phyloP scores from a whole-genome alignment of 768 basidiomycete genomes.

The Tricholoma terreum region DNA sequence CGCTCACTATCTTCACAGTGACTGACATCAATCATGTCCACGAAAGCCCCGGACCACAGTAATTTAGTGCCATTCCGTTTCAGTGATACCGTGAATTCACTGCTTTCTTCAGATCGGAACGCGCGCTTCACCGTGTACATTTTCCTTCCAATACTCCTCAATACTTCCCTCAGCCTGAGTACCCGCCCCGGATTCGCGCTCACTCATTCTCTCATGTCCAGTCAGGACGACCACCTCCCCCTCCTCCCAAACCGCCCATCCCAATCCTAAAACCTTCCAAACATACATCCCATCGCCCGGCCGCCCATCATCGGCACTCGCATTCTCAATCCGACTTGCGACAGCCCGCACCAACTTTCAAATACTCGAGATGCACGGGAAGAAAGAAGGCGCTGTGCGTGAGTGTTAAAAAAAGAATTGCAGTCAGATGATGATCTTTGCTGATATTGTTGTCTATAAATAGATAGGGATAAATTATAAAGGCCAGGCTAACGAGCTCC shows the following conservation, averaged over 20 bases:
- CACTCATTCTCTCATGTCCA: slow-evolving; percentile 8
- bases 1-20: not conserved
- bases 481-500: slow-evolving; percentile 59
- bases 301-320: not conserved
- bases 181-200: slow-evolving; percentile 4
- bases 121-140: slow-evolving; percentile 12
- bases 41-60: slow-evolving; percentile 12
- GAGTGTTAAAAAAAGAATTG: slow-evolving; percentile 26
- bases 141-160: slow-evolving; percentile 7
- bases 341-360: slow-evolving; percentile 38
- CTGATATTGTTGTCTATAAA: not conserved
- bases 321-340: slow-evolving; percentile 15
- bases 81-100: not conserved
- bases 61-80: slow-evolving; percentile 2
- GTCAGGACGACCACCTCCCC: slow-evolving; percentile 20
- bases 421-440: slow-evolving; percentile 4
- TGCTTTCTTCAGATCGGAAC: slow-evolving; percentile 13
- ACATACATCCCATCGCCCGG: not conserved
- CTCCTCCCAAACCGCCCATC: not conserved
- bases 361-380: slow-evolving; percentile 79
- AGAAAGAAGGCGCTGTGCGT: slow-evolving; percentile 80
- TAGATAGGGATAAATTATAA: slow-evolving; percentile 81
- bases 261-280: not conserved
- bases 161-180: slow-evolving; percentile 9
- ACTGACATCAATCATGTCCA: not conserved